A percentile compares a stretch with the other conserved stretches of the same genome.
Conservation (phyloP, 257 asterid genomes). For the Cordia subcordata region DNA sequence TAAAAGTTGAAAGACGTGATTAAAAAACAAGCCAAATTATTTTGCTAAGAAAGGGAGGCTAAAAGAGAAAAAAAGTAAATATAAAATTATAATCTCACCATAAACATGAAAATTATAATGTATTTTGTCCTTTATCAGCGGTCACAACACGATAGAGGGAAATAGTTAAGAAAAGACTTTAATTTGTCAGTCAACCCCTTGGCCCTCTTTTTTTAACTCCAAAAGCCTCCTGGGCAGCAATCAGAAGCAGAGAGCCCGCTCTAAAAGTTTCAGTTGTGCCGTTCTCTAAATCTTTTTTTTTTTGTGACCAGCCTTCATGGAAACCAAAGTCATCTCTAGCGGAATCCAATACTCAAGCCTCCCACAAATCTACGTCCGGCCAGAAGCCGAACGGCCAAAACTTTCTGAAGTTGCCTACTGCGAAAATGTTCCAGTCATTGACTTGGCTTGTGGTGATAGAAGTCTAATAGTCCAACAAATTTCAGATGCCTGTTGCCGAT, state of each 20-base stretch:
- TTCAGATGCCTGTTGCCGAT: constrained; percentile 48
- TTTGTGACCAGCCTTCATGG: constrained; percentile 25
- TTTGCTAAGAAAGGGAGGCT: too few relatives aligned
- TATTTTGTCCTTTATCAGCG: too few relatives aligned
- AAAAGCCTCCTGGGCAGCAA: not conserved
- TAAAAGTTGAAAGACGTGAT: too few relatives aligned
- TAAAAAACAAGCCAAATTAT: too few relatives aligned
- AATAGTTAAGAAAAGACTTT: not conserved
- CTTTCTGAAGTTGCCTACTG: constrained; percentile 41
- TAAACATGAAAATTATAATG: too few relatives aligned
- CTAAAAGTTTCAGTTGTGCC: not conserved
- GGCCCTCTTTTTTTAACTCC: not conserved
- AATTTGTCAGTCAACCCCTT: not conserved
- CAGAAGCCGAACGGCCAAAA: constrained; percentile 66
- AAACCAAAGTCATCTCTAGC: constrained; percentile 46
- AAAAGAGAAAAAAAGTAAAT: too few relatives aligned
- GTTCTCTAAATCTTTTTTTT: too few relatives aligned
- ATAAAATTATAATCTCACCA: too few relatives aligned
- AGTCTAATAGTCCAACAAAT: constrained; percentile 36
- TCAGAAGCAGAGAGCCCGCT: not conserved
- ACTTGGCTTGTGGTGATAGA: constrained; percentile 39
- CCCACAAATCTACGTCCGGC: constrained; percentile 67
- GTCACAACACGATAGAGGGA: too few relatives aligned
- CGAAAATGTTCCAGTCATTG: constrained; percentile 61
- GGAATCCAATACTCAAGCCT: constrained; percentile 47